phyloP scores from a whole-genome alignment of 768 basidiomycete genomes.

The Boletus bicolor region DNA sequence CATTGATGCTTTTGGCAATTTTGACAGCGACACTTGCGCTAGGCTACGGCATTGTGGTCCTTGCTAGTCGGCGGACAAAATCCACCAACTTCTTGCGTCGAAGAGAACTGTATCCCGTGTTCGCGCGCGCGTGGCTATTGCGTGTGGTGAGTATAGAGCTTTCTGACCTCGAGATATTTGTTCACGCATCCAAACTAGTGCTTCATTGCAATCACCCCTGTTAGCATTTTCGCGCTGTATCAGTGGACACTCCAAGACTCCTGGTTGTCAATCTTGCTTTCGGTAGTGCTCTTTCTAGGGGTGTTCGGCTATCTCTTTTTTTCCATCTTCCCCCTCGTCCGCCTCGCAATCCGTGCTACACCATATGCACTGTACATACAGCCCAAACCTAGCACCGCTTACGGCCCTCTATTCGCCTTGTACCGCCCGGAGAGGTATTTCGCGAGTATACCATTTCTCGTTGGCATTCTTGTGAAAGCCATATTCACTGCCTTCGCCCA shows the following conservation, averaged over 20 bases:
- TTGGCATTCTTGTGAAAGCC: conserved; percentile 62
- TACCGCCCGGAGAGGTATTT: conserved; percentile 67
- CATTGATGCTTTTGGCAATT: conserved; percentile 66
- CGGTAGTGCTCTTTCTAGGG: conserved; percentile 61
- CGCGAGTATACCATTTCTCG: conserved; percentile 57
- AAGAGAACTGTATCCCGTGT: conserved; percentile 40
- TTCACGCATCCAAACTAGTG: conserved; percentile 37
- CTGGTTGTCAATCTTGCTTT: conserved; percentile 78
- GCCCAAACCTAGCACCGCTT: conserved; percentile 35
- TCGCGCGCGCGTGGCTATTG: conserved; percentile 58
- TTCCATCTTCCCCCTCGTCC: conserved; percentile 48
- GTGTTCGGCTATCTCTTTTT: conserved; percentile 49
- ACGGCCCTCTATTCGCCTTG: conserved; percentile 62
- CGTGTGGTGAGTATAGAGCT: conserved; percentile 54
- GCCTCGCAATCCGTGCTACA: conserved; percentile 40
- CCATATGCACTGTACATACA: conserved; percentile 39
- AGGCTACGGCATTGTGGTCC: conserved; percentile 44
- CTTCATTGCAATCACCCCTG: conserved; percentile 63
- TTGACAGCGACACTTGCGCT: conserved; percentile 48
- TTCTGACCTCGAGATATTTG: not conserved
- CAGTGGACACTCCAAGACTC: conserved; percentile 93
- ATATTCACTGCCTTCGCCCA: conserved; percentile 69
- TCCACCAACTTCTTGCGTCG: conserved; percentile 15
- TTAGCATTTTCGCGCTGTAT: conserved; percentile 76
- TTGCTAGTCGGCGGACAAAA: conserved; percentile 22